Evolutionary conservation across 2,329 filamentous ascomycete genomes (phyloP), one percentile per base, ranked within the genome.

Genomic region (Monilinia laxa): DNA sequence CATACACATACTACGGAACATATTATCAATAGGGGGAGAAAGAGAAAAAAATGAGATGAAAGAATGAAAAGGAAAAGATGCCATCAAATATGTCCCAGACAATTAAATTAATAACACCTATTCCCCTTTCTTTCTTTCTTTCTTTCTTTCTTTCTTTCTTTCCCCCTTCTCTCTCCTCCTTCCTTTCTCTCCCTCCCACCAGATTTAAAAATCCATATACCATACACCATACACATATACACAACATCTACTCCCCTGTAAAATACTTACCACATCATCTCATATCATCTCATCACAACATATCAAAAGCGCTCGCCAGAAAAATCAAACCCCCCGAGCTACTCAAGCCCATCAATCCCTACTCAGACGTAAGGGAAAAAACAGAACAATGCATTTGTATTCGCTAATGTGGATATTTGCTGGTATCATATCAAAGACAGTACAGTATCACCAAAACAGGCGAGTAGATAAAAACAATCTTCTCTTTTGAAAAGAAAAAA

Each of bases 341-440:
- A 58, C 16, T 16, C 11, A 20, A 35, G 31, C 31, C 31, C 7
- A 6, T 16, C 42, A 58, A n/a, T n/a, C 10, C 12, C 25, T n/a
- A 14, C 31, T 31, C 40, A 58, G 25, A 58, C 28, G 10, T 6
- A 25, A 16, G 12, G 28, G 12, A 35, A 49, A 60, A 9, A 35
- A 35, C 31, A 14, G 40, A 35, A 23, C 57, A 59, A 59, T 59
- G 25, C 40, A 59, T 60, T 60, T 62, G 38, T 62, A 62, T 62
- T 51, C 45, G 45, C 45, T 51, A 62, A 38, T 20, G 45, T 18
- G 45, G 28, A 38, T 62, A 51, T 62, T 51, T 62, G 14, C 45
- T 62, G 58, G 58, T 62, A 62, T 62, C 58, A 51, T 60, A 51
- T 62, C 58, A 25, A 60, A 60, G 42, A 60, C 20, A 14, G 14